Evolutionary conservation across 345 rosid genomes (phyloP).

Genomic region (Angophora floribunda): DNA sequence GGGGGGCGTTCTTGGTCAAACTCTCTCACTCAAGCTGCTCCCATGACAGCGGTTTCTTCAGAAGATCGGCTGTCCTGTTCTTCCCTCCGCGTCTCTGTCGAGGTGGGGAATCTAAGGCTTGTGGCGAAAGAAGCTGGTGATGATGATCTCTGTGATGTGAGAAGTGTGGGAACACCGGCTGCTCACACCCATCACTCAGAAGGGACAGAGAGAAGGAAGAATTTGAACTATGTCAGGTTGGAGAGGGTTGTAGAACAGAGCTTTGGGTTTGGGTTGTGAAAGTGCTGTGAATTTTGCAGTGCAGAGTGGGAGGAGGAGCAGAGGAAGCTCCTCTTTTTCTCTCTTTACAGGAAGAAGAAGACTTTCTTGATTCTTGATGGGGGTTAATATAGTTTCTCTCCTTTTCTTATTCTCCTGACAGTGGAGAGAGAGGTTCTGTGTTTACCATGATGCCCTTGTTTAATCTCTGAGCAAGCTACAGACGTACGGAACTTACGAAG

Average conservation of each 20-base stretch:
- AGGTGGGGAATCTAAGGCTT: conserved; percentile 13
- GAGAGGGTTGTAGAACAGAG: background rate
- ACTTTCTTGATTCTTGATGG: background rate
- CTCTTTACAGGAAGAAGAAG: background rate
- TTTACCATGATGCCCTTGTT: conserved; percentile 10
- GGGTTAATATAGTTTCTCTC: background rate
- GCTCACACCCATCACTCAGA: conserved; percentile 62
- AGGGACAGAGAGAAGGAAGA: background rate
- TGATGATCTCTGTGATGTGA: conserved; percentile 64
- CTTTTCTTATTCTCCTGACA: background rate
- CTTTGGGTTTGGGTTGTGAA: background rate
- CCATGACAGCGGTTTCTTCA: background rate
- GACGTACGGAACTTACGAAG: background rate
- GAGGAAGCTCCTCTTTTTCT: background rate
- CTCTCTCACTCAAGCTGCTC: background rate
- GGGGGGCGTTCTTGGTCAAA: background rate
- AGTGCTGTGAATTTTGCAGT: background rate
- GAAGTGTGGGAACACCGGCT: conserved; percentile 56
- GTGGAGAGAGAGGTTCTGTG: background rate
- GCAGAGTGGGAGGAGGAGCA: background rate
- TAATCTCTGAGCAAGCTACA: background rate
- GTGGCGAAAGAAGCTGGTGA: conserved; percentile 76
- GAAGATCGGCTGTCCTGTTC: background rate
- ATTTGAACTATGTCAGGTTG: background rate
- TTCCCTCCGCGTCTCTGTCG: background rate